Percentiles rank a stretch among this genome's conserved stretches.
These are phyloP conservation scores for Marsdenia floribunda DNA, from an alignment of 257 asterid species.

Conservation along the genomic window DNA sequence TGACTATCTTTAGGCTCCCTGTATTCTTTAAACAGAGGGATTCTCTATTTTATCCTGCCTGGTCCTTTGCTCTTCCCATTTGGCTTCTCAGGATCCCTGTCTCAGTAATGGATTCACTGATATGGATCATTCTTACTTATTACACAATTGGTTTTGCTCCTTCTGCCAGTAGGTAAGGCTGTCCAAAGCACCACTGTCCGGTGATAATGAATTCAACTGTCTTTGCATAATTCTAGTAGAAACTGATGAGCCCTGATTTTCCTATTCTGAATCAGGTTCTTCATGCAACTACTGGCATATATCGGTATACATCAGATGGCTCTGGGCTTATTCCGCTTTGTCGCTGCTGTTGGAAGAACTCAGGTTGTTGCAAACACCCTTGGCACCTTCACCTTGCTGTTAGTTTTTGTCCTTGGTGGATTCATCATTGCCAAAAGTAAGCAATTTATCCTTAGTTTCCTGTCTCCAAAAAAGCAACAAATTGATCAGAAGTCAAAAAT, in stretches of 20 bases:
- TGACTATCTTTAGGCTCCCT: constrained; percentile 62
- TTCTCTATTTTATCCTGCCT: constrained; percentile 57
- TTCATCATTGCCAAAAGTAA: constrained; percentile 66
- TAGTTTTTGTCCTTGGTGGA: constrained; percentile 69
- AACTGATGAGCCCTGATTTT: background rate
- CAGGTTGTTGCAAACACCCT: constrained; percentile 67
- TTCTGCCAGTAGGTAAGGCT: constrained; percentile 47
- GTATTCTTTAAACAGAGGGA: constrained; percentile 69
- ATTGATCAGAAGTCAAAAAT: background rate
- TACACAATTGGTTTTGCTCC: constrained; percentile 76
- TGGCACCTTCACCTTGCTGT: constrained; percentile 56
- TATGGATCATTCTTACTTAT: constrained; percentile 65
- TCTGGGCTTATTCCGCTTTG: constrained; percentile 64
- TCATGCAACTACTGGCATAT: constrained; percentile 56
- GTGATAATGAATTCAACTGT: background rate
- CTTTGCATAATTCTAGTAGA: background rate
- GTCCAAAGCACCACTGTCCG: background rate
- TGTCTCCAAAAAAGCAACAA: background rate
- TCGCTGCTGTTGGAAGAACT: constrained; percentile 67
- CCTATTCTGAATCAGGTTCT: constrained; percentile 35
- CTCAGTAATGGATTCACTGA: constrained; percentile 53
- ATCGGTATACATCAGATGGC: constrained; percentile 73
- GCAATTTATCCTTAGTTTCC: constrained; percentile 11
- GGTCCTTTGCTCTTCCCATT: constrained; percentile 70
- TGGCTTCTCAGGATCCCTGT: constrained; percentile 66